A percentile compares a stretch with the other conserved stretches of the same genome.
Conservation (phyloP, 345 rosid species). For the Cochlearia excelsa region DNA sequence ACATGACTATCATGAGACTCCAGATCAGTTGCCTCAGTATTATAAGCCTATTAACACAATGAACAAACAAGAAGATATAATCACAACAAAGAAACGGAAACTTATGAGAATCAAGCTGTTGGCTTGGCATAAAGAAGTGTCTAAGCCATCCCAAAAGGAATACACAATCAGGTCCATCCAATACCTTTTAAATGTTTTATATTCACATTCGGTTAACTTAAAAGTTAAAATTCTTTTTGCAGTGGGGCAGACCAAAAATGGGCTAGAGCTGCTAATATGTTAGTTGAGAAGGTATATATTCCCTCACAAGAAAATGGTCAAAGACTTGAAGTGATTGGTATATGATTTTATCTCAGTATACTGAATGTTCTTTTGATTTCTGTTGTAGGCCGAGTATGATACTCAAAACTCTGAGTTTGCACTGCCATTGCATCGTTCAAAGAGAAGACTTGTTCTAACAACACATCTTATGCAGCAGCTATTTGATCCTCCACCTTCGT, state of each 20-base stretch:
- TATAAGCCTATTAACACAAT: slow-evolving; percentile 6
- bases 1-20: slow-evolving; percentile 11
- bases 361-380: slow-evolving; percentile 23
- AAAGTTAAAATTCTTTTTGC: slow-evolving; percentile 33
- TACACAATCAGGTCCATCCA: slow-evolving; percentile 50
- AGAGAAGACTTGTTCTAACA: slow-evolving; percentile 61
- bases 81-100: slow-evolving; percentile 56
- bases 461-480: slow-evolving; percentile 69
- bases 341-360: background rate
- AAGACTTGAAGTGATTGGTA: too few species aligned
- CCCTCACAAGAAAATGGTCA: slow-evolving; percentile 13
- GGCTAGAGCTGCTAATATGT: slow-evolving; percentile 55
- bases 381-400: slow-evolving; percentile 46
- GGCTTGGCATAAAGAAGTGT: slow-evolving; percentile 56
- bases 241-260: slow-evolving; percentile 57
- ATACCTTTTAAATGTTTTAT: background rate
- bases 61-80: slow-evolving; percentile 26
- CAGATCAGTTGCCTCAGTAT: slow-evolving; percentile 4
- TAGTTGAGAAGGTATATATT: slow-evolving; percentile 65
- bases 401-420: slow-evolving; percentile 40
- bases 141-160: slow-evolving; percentile 36
- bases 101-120: slow-evolving; percentile 37
- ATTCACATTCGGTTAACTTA: slow-evolving; percentile 8
- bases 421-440: slow-evolving; percentile 44
- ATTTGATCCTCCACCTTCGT: slow-evolving; percentile 48